A percentile compares a stretch with the other conserved stretches of the same genome.
Conservation (phyloP, 768 basidiomycete genomes). For the Leccinum variicolor region DNA sequence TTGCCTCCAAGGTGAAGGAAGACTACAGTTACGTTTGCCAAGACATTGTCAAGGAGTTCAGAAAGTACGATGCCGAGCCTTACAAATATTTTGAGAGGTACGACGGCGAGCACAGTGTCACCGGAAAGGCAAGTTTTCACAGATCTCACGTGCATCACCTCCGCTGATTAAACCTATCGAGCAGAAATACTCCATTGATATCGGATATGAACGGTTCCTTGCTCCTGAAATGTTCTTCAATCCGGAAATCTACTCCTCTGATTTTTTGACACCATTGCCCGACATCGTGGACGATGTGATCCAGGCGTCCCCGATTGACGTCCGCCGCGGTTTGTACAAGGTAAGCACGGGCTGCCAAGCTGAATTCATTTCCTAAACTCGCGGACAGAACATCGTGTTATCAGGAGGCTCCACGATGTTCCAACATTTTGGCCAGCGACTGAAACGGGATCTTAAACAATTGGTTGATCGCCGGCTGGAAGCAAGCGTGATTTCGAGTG, state of each 20-base stretch:
- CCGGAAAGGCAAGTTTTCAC: constrained; percentile 67
- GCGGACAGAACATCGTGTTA: constrained; percentile 86
- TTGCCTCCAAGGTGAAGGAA: constrained; percentile 95
- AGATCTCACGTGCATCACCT: not conserved
- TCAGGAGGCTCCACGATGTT: constrained; percentile 99
- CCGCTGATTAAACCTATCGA: constrained; percentile 4
- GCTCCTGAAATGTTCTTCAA: constrained; percentile 99
- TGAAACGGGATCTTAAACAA: constrained; percentile 94
- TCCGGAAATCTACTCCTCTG: constrained; percentile 96
- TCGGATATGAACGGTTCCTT: constrained; percentile 98
- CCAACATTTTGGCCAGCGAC: constrained; percentile 94
- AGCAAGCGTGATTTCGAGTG: constrained; percentile 68
- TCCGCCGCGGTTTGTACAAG: constrained; percentile 95
- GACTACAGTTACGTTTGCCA: constrained; percentile 98
- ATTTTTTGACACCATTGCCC: constrained; percentile 94
- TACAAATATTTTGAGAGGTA: constrained; percentile 93
- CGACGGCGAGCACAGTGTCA: constrained; percentile 91
- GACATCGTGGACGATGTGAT: constrained; percentile 96
- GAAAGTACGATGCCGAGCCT: constrained; percentile 96
- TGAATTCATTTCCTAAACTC: not conserved
- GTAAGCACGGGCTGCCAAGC: constrained; percentile 33
- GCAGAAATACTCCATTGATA: constrained; percentile 90
- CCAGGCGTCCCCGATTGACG: constrained; percentile 94
- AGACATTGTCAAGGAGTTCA: constrained; percentile 98
- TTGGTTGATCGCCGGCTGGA: constrained; percentile 90